Base-by-base conservation (phyloP, 2,329 filamentous ascomycete species). In the Claviceps quebecensis region DNA sequence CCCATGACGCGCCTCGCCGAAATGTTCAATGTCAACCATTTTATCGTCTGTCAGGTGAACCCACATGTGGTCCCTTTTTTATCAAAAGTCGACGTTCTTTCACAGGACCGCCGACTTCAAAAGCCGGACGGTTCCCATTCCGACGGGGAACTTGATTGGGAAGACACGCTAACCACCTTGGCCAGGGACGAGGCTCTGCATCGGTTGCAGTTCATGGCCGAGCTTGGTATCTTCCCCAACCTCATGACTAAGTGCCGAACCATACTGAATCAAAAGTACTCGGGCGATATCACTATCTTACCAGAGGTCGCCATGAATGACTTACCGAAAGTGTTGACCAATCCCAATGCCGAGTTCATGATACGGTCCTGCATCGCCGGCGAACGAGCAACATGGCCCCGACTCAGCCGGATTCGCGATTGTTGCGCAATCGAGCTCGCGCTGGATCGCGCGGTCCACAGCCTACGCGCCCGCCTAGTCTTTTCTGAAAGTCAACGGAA, bases 11-110 rank as follows among this genome's bases (percentile, higher is more conserved):
- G 87, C 2, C 73, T 97, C 16, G 83, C 89, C 1, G 89, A 95
- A 62, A 90, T 96, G 85, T 95, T 96, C 72, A 95, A 96, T 61
- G 90, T 96, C 63, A 96, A 96, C 61, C 91, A 96, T 64, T 96
- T 96, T 63, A 96, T 97, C 58, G 91, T 96, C 17, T 95, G 89
- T 0, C 91, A 97, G 64, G 89, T 96, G 48, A 97, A 97, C 60
- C 91, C 91, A 0, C 91, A 97, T 60, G 87, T 96, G 8, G 80
- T 94, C 0, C 87, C 88, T 0, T 95, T 97, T 60, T 70, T 96
- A 16, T 74, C 79, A 16, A 86, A 83, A 57, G 86, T 94, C 53
- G 85, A 88, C 54, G 74, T 76, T 26, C 65, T 77, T 1, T 67
- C 68, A 6, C 69, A 72, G 3, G 58, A 63, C 0, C 52, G 56